A percentile compares a stretch with the other conserved stretches of the same genome.
phyloP scores from a whole-genome alignment of 139 green algal species.

The Trebouxia sp. region DNA sequence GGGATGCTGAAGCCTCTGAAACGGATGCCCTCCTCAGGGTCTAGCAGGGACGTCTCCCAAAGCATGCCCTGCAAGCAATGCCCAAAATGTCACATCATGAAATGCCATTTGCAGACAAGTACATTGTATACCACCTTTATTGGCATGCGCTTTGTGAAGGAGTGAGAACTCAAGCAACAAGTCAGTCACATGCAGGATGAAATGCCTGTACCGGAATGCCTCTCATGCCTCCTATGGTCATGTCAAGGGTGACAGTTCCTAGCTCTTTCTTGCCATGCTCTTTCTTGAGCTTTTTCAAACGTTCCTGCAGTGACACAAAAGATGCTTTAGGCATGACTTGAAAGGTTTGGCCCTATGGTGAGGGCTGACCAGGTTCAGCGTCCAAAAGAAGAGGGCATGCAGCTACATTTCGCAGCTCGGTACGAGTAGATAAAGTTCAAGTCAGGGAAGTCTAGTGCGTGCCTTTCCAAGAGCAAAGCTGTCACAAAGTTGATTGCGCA shows the following conservation, averaged over 20 bases:
- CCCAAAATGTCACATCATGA: not conserved
- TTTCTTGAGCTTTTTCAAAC: conserved; percentile 87
- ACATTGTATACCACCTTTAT: too few relatives aligned
- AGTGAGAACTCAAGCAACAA: too few relatives aligned
- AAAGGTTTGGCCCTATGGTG: too few relatives aligned
- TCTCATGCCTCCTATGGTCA: conserved; percentile 94
- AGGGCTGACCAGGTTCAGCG: too few relatives aligned
- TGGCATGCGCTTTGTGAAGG: too few relatives aligned
- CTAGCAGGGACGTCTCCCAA: conserved; percentile 97
- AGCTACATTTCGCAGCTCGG: too few relatives aligned
- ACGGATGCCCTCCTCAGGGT: conserved; percentile 95
- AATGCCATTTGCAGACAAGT: too few relatives aligned
- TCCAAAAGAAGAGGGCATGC: too few relatives aligned
- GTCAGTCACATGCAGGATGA: too few relatives aligned
- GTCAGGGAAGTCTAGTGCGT: too few relatives aligned
- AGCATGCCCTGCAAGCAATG: conserved; percentile 77
- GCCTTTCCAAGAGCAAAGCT: not conserved
- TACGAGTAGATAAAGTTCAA: too few relatives aligned
- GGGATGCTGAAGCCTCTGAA: conserved; percentile 95
- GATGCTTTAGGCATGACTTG: too few relatives aligned
- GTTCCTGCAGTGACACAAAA: conserved; percentile 60
- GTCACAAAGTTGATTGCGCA: not conserved
- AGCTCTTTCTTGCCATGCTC: conserved; percentile 71
- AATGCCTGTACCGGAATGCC: conserved; percentile 81
- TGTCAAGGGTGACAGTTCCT: conserved; percentile 87